Percentiles rank a stretch among this genome's conserved stretches.
phyloP scores from a whole-genome alignment of 2,329 filamentous ascomycete species.

The Sporothrix pseudoabietina region DNA sequence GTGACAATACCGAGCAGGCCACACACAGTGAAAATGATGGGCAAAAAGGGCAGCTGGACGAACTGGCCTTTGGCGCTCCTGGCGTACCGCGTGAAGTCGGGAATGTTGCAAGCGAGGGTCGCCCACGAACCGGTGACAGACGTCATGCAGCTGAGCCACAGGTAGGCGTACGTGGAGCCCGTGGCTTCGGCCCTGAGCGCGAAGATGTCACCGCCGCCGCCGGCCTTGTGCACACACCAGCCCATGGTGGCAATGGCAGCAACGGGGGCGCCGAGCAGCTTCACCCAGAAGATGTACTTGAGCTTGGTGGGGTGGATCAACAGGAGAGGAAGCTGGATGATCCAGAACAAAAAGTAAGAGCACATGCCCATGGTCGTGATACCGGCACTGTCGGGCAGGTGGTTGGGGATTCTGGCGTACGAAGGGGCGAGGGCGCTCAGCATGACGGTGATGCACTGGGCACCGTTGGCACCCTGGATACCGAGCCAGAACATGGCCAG shows the following conservation, averaged over 20 bases:
- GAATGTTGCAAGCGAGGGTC: slow-evolving; percentile 52
- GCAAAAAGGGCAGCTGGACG: slow-evolving; percentile 49
- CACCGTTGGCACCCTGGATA: slow-evolving; percentile 52
- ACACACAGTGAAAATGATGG: slow-evolving; percentile 52
- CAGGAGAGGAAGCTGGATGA: slow-evolving; percentile 41
- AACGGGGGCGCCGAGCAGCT: slow-evolving; percentile 56
- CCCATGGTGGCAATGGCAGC: slow-evolving; percentile 64
- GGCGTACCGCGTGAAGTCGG: slow-evolving; percentile 57
- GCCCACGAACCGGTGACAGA: slow-evolving; percentile 50
- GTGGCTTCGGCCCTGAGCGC: slow-evolving; percentile 39
- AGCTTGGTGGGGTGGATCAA: slow-evolving; percentile 35
- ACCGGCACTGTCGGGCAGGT: slow-evolving; percentile 43
- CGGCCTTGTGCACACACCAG: slow-evolving; percentile 62
- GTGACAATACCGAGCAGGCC: slow-evolving; percentile 60
- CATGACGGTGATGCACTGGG: slow-evolving; percentile 37
- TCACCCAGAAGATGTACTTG: slow-evolving; percentile 49
- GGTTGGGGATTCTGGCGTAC: slow-evolving; percentile 43
- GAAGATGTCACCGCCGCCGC: slow-evolving; percentile 51
- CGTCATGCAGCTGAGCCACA: slow-evolving; percentile 50
- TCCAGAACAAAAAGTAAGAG: slow-evolving; percentile 45
- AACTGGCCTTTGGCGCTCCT: slow-evolving; percentile 44
- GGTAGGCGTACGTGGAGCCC: slow-evolving; percentile 51
- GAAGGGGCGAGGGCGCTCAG: slow-evolving; percentile 42
- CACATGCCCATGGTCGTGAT: slow-evolving; percentile 46
- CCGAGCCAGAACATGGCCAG: slow-evolving; percentile 48